Conservation (phyloP, 208 protist genomes). For the Angomonas deanei region DNA sequence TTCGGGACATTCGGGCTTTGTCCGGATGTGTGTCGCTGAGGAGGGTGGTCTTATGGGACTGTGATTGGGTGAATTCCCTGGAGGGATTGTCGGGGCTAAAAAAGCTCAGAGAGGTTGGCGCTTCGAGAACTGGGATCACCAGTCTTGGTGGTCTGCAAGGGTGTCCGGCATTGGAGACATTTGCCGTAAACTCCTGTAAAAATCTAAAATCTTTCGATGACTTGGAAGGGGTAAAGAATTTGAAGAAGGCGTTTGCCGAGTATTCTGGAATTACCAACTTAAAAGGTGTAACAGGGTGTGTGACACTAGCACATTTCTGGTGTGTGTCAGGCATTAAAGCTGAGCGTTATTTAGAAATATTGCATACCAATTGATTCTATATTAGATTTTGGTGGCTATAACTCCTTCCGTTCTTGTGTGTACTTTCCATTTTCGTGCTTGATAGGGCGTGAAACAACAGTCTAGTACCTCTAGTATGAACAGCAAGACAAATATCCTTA, state of each 20-base stretch:
- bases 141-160: not conserved
- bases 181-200: not conserved
- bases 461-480: no score
- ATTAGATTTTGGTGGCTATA: no score
- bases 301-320: no score
- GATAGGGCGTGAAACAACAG: no score
- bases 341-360: no score
- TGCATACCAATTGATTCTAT: no score
- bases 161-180: not conserved
- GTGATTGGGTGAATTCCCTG: not conserved
- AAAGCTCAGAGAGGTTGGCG: no score
- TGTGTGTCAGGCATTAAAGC: no score
- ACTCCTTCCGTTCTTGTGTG: no score
- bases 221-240: not conserved
- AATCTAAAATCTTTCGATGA: not conserved
- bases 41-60: not conserved
- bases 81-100: not conserved
- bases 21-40: not conserved
- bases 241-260: not conserved
- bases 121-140: not conserved
- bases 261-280: not conserved
- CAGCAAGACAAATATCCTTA: no score
- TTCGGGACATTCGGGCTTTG: no score
- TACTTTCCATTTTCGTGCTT: no score
- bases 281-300: not conserved